These are phyloP conservation scores for Mortierella hygrophila DNA, from an alignment of 192 early-diverging fungal genomes.

Conservation along the genomic window DNA sequence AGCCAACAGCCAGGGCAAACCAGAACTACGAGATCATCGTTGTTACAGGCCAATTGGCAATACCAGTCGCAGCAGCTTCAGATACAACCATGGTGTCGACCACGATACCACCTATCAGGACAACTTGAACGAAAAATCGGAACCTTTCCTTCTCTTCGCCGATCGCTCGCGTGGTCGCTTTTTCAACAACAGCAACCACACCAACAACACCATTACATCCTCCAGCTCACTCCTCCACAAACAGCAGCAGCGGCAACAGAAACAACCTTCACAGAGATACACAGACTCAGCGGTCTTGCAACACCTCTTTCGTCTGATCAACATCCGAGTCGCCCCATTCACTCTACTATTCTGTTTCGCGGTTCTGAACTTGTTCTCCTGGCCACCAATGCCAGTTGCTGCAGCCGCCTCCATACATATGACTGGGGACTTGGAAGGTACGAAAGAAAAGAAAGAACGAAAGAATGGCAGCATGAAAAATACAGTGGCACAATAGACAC, in stretches of 20 bases:
- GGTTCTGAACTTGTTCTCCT: constrained; percentile 4
- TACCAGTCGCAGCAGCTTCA: not conserved
- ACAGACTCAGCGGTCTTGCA: not conserved
- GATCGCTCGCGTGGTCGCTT: not conserved
- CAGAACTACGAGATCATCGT: not conserved
- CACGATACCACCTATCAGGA: not conserved
- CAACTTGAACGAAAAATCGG: not conserved
- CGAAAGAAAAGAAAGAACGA: not conserved
- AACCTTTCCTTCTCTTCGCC: not conserved
- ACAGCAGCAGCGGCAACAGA: not conserved
- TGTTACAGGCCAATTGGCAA: not conserved
- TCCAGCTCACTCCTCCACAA: not conserved
- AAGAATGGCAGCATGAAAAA: no score
- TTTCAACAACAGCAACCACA: not conserved
- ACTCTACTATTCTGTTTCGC: constrained; percentile 26
- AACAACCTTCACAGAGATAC: not conserved
- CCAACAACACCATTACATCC: not conserved
- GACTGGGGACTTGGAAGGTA: not conserved
- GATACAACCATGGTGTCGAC: no score
- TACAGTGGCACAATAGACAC: no score
- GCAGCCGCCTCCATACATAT: not conserved
- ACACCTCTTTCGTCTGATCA: constrained; percentile 1
- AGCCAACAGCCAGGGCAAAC: not conserved
- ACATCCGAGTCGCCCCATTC: not conserved
- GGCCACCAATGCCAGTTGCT: not conserved